Base-by-base conservation (phyloP, 768 basidiomycete species). In the Pisolithus marmoratus region DNA sequence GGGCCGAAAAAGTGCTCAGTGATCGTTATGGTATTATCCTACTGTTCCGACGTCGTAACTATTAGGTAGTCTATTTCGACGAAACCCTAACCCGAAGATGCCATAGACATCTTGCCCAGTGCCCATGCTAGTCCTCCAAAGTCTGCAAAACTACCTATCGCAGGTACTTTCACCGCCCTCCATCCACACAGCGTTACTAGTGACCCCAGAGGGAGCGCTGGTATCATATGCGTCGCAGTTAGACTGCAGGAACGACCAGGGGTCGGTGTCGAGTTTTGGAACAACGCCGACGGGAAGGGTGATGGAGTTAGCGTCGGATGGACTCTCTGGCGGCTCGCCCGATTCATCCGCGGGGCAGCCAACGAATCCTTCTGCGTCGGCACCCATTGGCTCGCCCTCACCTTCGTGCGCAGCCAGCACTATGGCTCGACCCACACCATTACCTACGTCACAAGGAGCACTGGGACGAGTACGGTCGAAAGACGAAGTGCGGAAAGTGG, bases 201-300 rank as follows among this genome's bases (percentile, higher is more conserved):
- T 89, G 52, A 88, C 85, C 14, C 81, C 85, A 5, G 71, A 83
- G n/a, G 89, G 89, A 14, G 82, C 88, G 56, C 72, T 90, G 24
- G 76, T 90, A 20, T 85, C 84, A 2, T 82, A 74, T 59, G 83
- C 83, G 5, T 76, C 78, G 14, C 65, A 40, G 71, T 77, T 24
- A 74, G 76, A n/a, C 60, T 11, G 55, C 41, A 50, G 56, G 31
- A 24, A 40, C 23, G 46, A 45, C 12, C 24, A 26, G 43, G 43
- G 23, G 43, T 27, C 43, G 24, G 26, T 26, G 43, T 24, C 43
- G 14, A 45, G 43, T 29, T 27, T 24, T 5, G 23, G 43, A 6
- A 45, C 24, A 24, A 45, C 43, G 24, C 43, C 43, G 8, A 27
- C 26, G 43, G 23, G 15, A 3, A 24, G 22, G 23, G 15, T 26